Percentiles rank a stretch among this genome's conserved stretches.
Conservation (phyloP, 352 stramenopile genomes). For the Phytophthora sp. region DNA sequence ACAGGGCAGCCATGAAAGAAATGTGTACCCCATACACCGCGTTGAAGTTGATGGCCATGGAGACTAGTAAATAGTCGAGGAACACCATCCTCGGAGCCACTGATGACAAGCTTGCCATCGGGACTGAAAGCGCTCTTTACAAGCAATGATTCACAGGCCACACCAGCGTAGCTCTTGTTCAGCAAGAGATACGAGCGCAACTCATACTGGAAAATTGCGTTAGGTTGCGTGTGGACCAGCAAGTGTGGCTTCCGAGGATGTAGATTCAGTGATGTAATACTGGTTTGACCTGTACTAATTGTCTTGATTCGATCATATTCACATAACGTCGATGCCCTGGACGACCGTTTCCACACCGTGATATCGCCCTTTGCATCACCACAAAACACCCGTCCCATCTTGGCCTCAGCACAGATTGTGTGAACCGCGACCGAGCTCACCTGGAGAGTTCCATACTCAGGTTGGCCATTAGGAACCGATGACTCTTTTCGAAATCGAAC, state of each 20-base stretch:
- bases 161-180: slow-evolving; percentile 69
- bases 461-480: slow-evolving; percentile 28
- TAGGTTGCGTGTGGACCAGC: slow-evolving; percentile 68
- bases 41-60: slow-evolving; percentile 49
- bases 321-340: not conserved
- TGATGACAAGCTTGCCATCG: slow-evolving; percentile 68
- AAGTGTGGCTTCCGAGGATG: slow-evolving; percentile 73
- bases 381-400: slow-evolving; percentile 57
- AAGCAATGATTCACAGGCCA: slow-evolving; percentile 53
- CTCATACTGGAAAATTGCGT: slow-evolving; percentile 73
- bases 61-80: slow-evolving; percentile 62
- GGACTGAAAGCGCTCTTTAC: slow-evolving; percentile 64
- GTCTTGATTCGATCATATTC: slow-evolving; percentile 56
- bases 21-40: slow-evolving; percentile 54
- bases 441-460: slow-evolving; percentile 16
- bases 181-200: slow-evolving; percentile 74
- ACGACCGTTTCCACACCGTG: slow-evolving; percentile 45
- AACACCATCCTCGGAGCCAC: slow-evolving; percentile 67
- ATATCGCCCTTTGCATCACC: slow-evolving; percentile 56
- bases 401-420: slow-evolving; percentile 54
- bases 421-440: slow-evolving; percentile 52
- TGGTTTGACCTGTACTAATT: slow-evolving; percentile 52
- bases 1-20: slow-evolving; percentile 66
- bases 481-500: slow-evolving; percentile 46
- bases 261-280: slow-evolving; percentile 60